Evolutionary conservation across 352 stramenopile genomes (phyloP), one percentile per base, ranked within the genome.

Genomic region (Phytopythium delawarense): DNA sequence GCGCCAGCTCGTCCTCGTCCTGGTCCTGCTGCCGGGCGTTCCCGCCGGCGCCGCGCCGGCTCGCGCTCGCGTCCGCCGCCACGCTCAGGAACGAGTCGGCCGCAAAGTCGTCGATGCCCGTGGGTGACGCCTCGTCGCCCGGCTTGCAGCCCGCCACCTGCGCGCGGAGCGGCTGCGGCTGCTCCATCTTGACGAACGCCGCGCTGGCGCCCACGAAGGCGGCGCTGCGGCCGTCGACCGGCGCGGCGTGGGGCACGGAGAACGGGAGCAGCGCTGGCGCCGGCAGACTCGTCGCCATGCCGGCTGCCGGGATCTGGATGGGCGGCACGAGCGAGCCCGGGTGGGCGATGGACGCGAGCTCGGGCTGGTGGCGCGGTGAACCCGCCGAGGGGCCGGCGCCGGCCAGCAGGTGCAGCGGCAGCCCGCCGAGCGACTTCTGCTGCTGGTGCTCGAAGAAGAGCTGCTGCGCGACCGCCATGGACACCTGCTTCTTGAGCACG

Each of bases 371-470:
- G 34, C 13, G 58, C 1, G 49, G 54, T 15, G 48, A 30, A 2
- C 30, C n/a, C 5, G 39, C 3, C 2, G 35, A 32, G 9, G 34
- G 37, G 12, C 32, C 21, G 30, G 3, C 28, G 2, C 25, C 42
- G 28, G 48, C 40, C 1, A 75, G 44, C 59, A 72, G 39, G 53
- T 76, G 67, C 39, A 79, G 57, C 18, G 69, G 70, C 44, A 85
- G 75, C 48, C 80, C 68, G 7, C 70, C 81, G 2, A 89, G 59
- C 40, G 72, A 80, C 63, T 92, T 92, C 45, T 89, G 82, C 50
- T 92, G 81, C 61, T 90, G 81, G 68, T 92, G 79, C 66, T 89
- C 81, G 67, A 75, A 88, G 57, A 91, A 92, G 59, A 91, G 79
- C 66, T 91, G 81, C 52, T 92, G 81, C 7, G 83, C 81, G 35